Conservation (phyloP, 1,139 yeast genomes). For the Magnusiomyces sp. region DNA sequence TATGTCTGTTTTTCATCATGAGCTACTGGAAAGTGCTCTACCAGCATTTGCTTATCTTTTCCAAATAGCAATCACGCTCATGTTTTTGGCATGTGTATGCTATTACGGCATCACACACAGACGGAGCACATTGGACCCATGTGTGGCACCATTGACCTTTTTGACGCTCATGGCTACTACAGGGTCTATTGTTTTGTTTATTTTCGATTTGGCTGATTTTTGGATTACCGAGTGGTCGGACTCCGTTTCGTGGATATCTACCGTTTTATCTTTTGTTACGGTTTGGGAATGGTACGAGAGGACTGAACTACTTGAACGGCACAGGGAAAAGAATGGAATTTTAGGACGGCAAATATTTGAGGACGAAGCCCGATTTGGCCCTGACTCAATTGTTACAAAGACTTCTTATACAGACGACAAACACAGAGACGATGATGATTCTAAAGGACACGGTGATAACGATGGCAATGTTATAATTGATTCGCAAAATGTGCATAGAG, state of each 20-base stretch:
- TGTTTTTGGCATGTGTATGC: conserved; percentile 60
- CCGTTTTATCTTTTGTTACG: conserved; percentile 59
- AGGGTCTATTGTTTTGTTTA: conserved; percentile 56
- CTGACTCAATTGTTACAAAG: background rate
- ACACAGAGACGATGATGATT: background rate
- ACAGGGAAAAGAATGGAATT: conserved; percentile 60
- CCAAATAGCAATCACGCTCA: conserved; percentile 63
- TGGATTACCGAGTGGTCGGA: conserved; percentile 70
- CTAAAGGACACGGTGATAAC: background rate
- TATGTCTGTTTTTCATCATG: conserved; percentile 44
- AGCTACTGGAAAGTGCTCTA: conserved; percentile 45
- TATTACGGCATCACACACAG: conserved; percentile 51
- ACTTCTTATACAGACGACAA: background rate
- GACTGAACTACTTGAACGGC: conserved; percentile 47
- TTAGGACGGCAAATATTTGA: conserved; percentile 70
- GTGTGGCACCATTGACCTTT: conserved; percentile 44
- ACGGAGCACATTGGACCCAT: conserved; percentile 41
- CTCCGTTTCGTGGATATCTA: conserved; percentile 60
- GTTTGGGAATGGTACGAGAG: conserved; percentile 86
- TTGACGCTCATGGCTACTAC: conserved; percentile 48
- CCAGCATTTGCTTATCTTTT: conserved; percentile 76
- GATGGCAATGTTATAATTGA: background rate
- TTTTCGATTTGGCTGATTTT: conserved; percentile 66
- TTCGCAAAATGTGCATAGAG: background rate
- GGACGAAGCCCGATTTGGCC: conserved; percentile 30